Evolutionary conservation across 345 rosid species (phyloP), one percentile per base, ranked within the genome.

Genomic region (Kernera saxatilis): DNA sequence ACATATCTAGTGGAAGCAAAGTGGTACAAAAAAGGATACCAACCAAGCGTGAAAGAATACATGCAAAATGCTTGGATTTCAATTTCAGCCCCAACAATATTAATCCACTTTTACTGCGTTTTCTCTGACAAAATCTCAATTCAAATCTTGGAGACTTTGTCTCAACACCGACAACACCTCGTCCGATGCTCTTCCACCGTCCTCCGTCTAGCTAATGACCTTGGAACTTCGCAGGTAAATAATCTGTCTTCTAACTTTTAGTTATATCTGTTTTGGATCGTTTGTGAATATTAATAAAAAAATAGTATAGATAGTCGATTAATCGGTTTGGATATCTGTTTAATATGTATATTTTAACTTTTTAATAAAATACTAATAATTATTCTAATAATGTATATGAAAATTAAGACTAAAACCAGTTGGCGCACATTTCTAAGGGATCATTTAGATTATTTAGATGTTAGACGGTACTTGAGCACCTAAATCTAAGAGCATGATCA

Each of bases 1-100:
- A 2, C 80, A n/a, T 83, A 55, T 39, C 35, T 82, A 51, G 3
- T 55, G 19, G 91, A 87, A 49, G 84, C 88, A 7, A 75, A 80
- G 2, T 84, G 91, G 88, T 66, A 67, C 41, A 9, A 59, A 5
- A 33, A 8, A 8, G 80, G 80, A 48, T 76, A 71, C 13, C 78
- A 39, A 15, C 85, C 91, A 50, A 76, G 40, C 0, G 1, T 80
- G 0, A 6, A 75, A 53, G 87, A 84, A 14, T 86, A 80, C 53
- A 50, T 84, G 26, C 75, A 79, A 17, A 82, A 77, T 43, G 82
- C 73, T 8, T 73, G 74, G 79, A 6, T 73, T 12, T 78, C 91
- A 3, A 5, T 69, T 7, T 4, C 75, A 0, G 80, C 21, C 0
- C 69, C 79, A 5, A 3, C 63, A 0, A 3, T 65, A 0, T 13